Evolutionary conservation across 768 basidiomycete genomes (phyloP), one percentile per base, ranked within the genome.

Genomic region (Boletus vermiculosoides): DNA sequence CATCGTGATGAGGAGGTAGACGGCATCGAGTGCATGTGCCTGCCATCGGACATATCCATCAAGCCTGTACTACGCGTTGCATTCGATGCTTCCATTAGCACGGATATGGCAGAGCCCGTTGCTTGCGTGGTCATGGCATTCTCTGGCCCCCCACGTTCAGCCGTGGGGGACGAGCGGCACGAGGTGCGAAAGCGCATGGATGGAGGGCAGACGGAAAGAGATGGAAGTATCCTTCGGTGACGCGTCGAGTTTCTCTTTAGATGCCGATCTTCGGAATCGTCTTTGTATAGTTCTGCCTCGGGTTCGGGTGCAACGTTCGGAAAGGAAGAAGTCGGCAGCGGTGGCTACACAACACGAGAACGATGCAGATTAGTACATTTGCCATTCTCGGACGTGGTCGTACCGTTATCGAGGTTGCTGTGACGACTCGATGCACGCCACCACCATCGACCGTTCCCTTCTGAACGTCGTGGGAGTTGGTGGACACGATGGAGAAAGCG

Each of bases 381-480:
- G 46, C 61, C 55, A 55, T 60, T 66, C 52, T 41, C 42, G 50
- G 52, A 57, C 40, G 55, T 52, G 42, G 48, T 34, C 49, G 63
- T 69, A 71, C 70, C 70, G 67, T 65, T 67, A 63, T 63, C 61
- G 67, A 62, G 55, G 59, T 68, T 68, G 63, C 60, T 53, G 53
- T 58, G 58, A 45, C 56, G 47, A 70, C 68, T 61, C 65, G 64
- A 63, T 50, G 50, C 53, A 48, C 63, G 61, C 61, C 67, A 57
- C 56, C 51, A 49, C 45, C 22, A 50, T 61, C 56, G 54, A 57
- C 53, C 52, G 47, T 51, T 45, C 60, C 65, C 55, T 48, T 57
- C 42, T 55, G 61, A 59, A 45, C 56, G 52, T 45, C 42, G 52
- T 57, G 59, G 45, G 53, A 52, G 57, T 55, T 20, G 18, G 57